Evolutionary conservation across 2,329 filamentous ascomycete genomes (phyloP).

Genomic region (Trichoderma simmonsii): DNA sequence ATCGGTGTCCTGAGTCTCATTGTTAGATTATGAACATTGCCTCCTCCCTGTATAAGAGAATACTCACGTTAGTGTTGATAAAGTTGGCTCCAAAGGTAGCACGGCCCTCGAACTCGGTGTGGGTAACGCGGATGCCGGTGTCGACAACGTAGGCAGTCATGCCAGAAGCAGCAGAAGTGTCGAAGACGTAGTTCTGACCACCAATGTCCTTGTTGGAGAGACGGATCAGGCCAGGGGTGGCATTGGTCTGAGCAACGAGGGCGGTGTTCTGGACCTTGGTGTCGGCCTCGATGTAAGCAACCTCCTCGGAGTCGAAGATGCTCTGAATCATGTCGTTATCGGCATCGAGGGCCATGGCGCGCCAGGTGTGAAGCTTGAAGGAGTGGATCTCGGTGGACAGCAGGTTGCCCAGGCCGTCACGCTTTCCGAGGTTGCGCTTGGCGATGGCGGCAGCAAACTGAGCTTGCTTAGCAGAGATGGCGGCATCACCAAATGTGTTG

Average conservation of each 20-base stretch:
- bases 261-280: conserved; percentile 43
- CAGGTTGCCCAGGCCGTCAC: conserved; percentile 44
- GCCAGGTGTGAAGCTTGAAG: conserved; percentile 49
- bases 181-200: conserved; percentile 42
- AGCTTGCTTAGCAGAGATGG: conserved; percentile 49
- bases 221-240: conserved; percentile 52
- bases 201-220: conserved; percentile 45
- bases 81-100: conserved; percentile 54
- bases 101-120: conserved; percentile 55
- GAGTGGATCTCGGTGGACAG: conserved; percentile 47
- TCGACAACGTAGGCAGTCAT: conserved; percentile 63
- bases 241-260: conserved; percentile 50
- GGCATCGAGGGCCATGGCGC: conserved; percentile 51
- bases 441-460: conserved; percentile 48
- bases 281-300: conserved; percentile 55
- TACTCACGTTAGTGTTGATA: conserved; percentile 44
- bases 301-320: conserved; percentile 47
- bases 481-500: conserved; percentile 45
- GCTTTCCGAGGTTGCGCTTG: conserved; percentile 56
- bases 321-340: conserved; percentile 49
- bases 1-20: conserved; percentile 42
- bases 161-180: conserved; percentile 50
- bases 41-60: not conserved
- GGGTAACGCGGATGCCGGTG: conserved; percentile 57
- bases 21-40: conserved; percentile 6